A percentile compares a stretch with the other conserved stretches of the same genome.
These are phyloP conservation scores for Gonium pectorale DNA, from an alignment of 139 green algal species.

Conservation along the genomic window DNA sequence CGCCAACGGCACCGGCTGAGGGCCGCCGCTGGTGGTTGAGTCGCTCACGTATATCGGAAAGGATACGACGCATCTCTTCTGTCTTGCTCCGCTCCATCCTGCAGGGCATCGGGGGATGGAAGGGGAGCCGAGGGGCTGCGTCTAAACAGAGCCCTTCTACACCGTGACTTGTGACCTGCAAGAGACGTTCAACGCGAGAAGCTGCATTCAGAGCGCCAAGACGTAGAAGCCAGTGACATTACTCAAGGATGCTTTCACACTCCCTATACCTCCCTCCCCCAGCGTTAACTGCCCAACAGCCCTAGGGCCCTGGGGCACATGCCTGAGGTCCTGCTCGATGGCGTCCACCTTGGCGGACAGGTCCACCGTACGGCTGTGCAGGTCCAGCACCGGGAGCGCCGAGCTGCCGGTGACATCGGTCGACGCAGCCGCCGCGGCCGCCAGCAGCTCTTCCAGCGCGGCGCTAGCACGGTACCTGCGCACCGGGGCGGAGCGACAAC, in stretches of 20 bases:
- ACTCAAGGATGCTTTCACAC: no score
- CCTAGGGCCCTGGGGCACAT: no score
- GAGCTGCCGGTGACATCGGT: not conserved
- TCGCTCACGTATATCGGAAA: slow-evolving; percentile 42
- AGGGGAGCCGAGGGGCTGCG: no score
- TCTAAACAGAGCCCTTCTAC: no score
- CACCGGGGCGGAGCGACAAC: no score
- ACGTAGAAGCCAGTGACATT: no score
- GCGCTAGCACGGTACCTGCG: no score
- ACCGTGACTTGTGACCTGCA: no score
- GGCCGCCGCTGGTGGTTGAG: not conserved
- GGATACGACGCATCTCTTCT: slow-evolving; percentile 49
- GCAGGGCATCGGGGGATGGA: not conserved
- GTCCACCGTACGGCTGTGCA: slow-evolving; percentile 32
- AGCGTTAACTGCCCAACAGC: no score
- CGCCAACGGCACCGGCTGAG: not conserved
- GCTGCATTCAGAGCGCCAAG: no score
- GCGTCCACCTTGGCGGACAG: slow-evolving; percentile 34
- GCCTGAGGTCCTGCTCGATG: slow-evolving; percentile 51
- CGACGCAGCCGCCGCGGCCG: not conserved
- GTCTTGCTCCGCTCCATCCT: slow-evolving; percentile 46
- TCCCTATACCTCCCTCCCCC: no score
- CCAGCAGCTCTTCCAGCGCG: slow-evolving; percentile 30
- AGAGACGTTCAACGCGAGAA: no score
- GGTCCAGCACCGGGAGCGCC: slow-evolving; percentile 31